Evolutionary conservation across 306 rosid species (phyloP), one percentile per base, ranked within the genome.

Genomic region (Vicia villosa): DNA sequence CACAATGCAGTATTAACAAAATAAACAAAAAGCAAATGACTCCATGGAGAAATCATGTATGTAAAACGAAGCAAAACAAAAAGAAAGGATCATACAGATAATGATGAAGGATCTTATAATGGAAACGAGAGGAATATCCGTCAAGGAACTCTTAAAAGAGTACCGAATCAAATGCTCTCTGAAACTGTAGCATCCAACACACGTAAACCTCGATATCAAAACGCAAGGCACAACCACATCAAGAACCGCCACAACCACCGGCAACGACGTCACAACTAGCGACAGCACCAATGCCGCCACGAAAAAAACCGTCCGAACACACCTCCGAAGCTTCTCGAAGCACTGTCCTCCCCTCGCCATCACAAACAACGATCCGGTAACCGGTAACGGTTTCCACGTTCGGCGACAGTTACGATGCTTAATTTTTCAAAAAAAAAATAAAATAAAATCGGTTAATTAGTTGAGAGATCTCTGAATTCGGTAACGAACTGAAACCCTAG

Each of bases 201-300:
- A 95, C 56, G 99, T 84, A 81, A 95, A 91, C 85, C 87, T 91
- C 3, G 99, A 91, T 74, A 95, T 79, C 85, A 95, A 70, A 41
- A 91, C 86, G 69, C 85, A 89, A 0, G 96, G 95, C 43, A 88
- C 97, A 41, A 94, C 52, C 54, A 94, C 85, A 52, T 94, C 99
- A 2, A 91, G 77, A 26, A 77, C 58, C 17, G 99, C 95, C 60
- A 95, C 97, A 12, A 91, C 82, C 60, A 91, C 84, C 22, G 99
- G 96, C 76, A 95, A 81, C 75, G 99, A 95, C 81, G 91, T 78
- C 16, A 86, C 95, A 17, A 95, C 71, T 71, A 95, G 79, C 49
- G 99, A 95, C 69, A 80, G 92, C 78, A 91, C 65, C 99, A 95
- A 87, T 75, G 96, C 95, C 79, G 88, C 86, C 78, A 95, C 85